Base-by-base conservation (phyloP, 495 filamentous ascomycete species). In the Penicillium psychrofluorescens region DNA sequence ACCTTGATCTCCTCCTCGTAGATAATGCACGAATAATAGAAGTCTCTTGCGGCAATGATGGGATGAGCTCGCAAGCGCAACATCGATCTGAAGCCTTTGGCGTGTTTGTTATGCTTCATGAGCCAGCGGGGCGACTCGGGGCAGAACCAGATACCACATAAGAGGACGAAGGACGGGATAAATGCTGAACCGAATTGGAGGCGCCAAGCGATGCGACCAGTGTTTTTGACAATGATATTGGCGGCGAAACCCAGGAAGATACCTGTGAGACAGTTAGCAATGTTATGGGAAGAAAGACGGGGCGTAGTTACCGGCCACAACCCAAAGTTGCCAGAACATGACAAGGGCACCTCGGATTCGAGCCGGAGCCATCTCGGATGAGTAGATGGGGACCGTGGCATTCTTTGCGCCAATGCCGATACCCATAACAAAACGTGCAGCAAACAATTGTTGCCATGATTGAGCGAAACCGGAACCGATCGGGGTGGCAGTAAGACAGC, bases 111-210 rank as follows among this genome's bases (percentile, higher is more conserved):
- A 42, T 84, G 76, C 51, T 80, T 83, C 61, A 85, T 77, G 38
- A 74, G 69, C 81, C 81, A 84, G 29, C 81, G 74, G 29, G 84
- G 81, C 6, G 80, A 84, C 56, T 86, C 83, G 6, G 75, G 77
- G 44, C 79, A 83, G 59, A 85, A 78, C 35, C 58, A 80, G 43
- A 85, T 77, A 7, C 78, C 76, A 36, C 74, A n/a, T 1, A 71
- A 50, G 6, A 86, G 68, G 6, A 81, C 71, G 15, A 87, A 55
- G 2, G 83, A 79, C 3, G 83, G 83, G 49, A 86, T 75, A 52
- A 83, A 83, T 0, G 81, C 78, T 14, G 81, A 82, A 2, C 76
- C 82, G 14, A 85, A 53, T 51, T 86, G 82, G 8, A 84, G 63
- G 41, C 83, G 65, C 82, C 83, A 86, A 11, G 80, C 66, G 40